phyloP scores from a whole-genome alignment of 1,139 yeast species.

The Blastobotrys malaysiensis region DNA sequence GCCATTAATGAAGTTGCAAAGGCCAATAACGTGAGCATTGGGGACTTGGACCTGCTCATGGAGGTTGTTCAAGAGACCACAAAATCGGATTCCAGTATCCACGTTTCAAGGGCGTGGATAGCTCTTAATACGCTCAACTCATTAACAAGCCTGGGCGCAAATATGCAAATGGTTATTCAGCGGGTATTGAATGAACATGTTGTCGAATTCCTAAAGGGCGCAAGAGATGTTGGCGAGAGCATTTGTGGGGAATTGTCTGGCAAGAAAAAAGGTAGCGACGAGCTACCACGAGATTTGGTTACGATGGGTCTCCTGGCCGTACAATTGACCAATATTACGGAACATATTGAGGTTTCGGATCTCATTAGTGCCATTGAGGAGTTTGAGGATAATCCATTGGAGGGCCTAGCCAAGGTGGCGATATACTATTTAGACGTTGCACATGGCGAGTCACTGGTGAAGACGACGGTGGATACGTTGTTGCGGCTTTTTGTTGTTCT shows the following conservation, averaged over 20 bases:
- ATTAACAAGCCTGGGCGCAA: conserved; percentile 4
- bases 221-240: neutral
- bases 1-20: neutral
- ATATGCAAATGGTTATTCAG: conserved; percentile 5
- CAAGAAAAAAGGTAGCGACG: neutral
- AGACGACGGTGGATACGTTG: conserved; percentile 2
- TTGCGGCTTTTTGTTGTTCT: conserved; percentile 6
- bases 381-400: conserved; percentile 1
- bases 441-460: neutral
- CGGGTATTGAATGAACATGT: neutral
- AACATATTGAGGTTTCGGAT: conserved; percentile 1
- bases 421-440: neutral
- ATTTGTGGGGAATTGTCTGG: neutral
- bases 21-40: conserved; percentile 3
- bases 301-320: conserved; percentile 1
- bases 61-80: conserved; percentile 1
- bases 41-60: conserved; percentile 13
- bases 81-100: neutral
- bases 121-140: conserved; percentile 6
- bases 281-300: neutral
- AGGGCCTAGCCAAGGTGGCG: conserved; percentile 1
- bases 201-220: neutral
- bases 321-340: conserved; percentile 4
- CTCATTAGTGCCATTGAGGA: conserved; percentile 1
- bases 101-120: conserved; percentile 9